A percentile compares a stretch with the other conserved stretches of the same genome.
Evolutionary conservation across 495 filamentous ascomycete species (phyloP).

Genomic region (Neurospora cerealis): DNA sequence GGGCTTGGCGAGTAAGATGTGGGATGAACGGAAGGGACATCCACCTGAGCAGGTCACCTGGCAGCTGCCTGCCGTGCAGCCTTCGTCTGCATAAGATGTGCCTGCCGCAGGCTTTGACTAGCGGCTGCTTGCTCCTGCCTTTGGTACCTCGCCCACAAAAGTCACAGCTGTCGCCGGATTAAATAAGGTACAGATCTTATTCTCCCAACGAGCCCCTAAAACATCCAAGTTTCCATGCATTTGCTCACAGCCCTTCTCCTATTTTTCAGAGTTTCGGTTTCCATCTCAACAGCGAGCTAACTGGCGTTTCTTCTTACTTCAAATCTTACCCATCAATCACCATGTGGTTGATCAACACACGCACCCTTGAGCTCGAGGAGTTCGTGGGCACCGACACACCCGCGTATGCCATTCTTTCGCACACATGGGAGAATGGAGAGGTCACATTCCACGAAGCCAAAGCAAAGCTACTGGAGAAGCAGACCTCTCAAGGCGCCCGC

Average conservation of each 20-base stretch:
- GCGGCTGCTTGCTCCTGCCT: background rate
- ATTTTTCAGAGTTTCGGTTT: background rate
- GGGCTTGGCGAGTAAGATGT: background rate
- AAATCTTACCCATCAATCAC: background rate
- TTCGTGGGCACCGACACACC: constrained; percentile 22
- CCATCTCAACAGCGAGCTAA: background rate
- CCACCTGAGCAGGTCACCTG: background rate
- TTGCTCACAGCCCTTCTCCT: background rate
- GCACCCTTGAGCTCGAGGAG: constrained; percentile 23
- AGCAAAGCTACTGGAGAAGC: background rate
- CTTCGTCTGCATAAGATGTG: background rate
- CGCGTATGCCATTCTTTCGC: constrained; percentile 35
- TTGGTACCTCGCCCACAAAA: background rate
- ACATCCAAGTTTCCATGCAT: background rate
- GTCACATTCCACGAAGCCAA: constrained; percentile 12
- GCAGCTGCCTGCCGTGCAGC: background rate
- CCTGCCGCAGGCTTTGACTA: background rate
- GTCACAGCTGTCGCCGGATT: background rate
- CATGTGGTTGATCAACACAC: constrained; percentile 32
- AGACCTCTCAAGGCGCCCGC: background rate
- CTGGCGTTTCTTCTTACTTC: background rate
- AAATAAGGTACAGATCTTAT: background rate
- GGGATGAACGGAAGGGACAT: background rate
- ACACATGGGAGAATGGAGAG: constrained; percentile 32
- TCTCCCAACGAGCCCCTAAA: background rate